phyloP scores from a whole-genome alignment of 805 yeast genomes.

The Barnettozyma populi region DNA sequence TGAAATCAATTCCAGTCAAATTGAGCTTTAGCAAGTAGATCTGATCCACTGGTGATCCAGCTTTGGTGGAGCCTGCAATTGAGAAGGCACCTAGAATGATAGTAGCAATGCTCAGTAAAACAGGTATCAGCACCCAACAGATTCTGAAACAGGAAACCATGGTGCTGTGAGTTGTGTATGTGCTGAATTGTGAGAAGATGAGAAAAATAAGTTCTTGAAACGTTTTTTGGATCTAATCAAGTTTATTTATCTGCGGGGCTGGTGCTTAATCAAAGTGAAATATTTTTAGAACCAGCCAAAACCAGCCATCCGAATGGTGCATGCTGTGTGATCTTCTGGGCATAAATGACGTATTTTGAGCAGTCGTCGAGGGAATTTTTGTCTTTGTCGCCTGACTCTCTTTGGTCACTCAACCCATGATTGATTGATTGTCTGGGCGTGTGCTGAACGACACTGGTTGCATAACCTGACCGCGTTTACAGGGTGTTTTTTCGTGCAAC shows the following conservation, averaged over 20 bases:
- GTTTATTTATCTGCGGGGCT: background rate
- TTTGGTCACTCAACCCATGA: too few species aligned
- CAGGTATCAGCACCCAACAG: slow-evolving; percentile 23
- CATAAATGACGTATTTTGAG: background rate
- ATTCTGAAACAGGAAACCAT: slow-evolving; percentile 26
- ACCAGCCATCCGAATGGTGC: background rate
- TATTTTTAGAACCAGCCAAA: slow-evolving; percentile 1
- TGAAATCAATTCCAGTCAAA: slow-evolving; percentile 25
- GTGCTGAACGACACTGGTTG: too few species aligned
- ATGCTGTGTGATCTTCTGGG: background rate
- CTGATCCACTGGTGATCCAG: slow-evolving; percentile 35
- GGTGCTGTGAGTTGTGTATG: background rate
- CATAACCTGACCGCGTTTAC: too few species aligned
- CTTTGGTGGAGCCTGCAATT: slow-evolving; percentile 45
- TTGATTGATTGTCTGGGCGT: too few species aligned
- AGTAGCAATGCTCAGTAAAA: slow-evolving; percentile 35
- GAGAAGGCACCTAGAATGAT: slow-evolving; percentile 43
- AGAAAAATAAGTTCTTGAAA: too few species aligned
- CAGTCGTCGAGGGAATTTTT: too few species aligned
- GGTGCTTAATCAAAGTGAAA: background rate
- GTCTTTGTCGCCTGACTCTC: too few species aligned
- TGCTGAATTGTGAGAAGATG: too few species aligned
- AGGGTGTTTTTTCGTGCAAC: too few species aligned
- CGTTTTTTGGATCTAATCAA: background rate
- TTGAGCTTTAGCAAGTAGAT: slow-evolving; percentile 46